Evolutionary conservation across 495 filamentous ascomycete species (phyloP).

Genomic region (Cercophora sp.): DNA sequence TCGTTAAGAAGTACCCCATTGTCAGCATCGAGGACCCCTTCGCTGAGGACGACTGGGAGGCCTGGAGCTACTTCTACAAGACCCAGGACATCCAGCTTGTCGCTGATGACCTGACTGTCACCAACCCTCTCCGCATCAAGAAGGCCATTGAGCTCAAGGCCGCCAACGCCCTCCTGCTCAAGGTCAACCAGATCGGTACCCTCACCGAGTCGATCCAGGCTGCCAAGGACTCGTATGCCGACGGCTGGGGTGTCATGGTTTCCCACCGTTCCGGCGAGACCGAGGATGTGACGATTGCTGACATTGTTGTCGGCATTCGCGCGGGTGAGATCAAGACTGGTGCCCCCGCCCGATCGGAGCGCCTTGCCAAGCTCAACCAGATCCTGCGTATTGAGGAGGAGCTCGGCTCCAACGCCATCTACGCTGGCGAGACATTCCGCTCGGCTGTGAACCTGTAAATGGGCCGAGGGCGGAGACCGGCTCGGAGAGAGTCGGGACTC

Average conservation of each 20-base stretch:
- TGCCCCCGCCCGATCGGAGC: constrained; percentile 92
- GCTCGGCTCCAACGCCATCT: constrained; percentile 85
- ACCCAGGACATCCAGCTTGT: constrained; percentile 98
- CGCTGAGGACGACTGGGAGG: constrained; percentile 81
- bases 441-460: constrained; percentile 79
- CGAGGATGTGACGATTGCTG: constrained; percentile 98
- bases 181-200: constrained; percentile 99
- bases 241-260: constrained; percentile 99
- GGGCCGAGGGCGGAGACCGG: neutral
- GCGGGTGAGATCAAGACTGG: constrained; percentile 99
- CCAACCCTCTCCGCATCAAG: constrained; percentile 98
- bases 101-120: constrained; percentile 88
- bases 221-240: constrained; percentile 96
- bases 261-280: constrained; percentile 99
- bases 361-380: constrained; percentile 99
- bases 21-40: constrained; percentile 73
- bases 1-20: constrained; percentile 95
- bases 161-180: constrained; percentile 94
- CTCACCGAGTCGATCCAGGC: constrained; percentile 99
- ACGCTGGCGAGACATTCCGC: constrained; percentile 88
- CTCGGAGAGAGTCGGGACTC: constrained; percentile 18
- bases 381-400: constrained; percentile 99
- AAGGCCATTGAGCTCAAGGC: constrained; percentile 99
- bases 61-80: constrained; percentile 99
- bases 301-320: constrained; percentile 94